Evolutionary conservation across 2,329 filamentous ascomycete genomes (phyloP).

Genomic region (Pseudogymnoascus sp.): DNA sequence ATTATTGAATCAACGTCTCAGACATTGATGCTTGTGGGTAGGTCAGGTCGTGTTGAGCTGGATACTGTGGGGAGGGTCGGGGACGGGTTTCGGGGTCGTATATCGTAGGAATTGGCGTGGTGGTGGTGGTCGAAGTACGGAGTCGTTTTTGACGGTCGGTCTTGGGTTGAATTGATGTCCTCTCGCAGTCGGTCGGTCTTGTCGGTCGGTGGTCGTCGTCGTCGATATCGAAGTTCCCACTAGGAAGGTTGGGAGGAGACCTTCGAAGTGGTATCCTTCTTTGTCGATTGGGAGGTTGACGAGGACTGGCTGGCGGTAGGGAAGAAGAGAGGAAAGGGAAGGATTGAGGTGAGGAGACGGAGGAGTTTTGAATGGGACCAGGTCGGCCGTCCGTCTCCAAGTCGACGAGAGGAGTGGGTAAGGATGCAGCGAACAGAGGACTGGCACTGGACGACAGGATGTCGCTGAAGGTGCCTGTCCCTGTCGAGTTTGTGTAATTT

Average conservation of each 20-base stretch:
- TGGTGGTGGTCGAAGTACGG: not conserved
- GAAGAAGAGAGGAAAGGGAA: not conserved
- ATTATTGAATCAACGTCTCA: conserved; percentile 9
- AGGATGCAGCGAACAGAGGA: not conserved
- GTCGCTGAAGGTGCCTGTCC: not conserved
- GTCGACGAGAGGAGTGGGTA: conserved; percentile 8
- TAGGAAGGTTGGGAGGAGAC: conserved; percentile 7
- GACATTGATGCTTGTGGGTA: conserved; percentile 6
- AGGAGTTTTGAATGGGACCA: conserved; percentile 7
- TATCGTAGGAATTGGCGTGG: not conserved
- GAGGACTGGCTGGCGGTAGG: not conserved
- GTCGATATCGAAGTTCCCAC: conserved; percentile 4
- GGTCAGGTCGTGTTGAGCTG: not conserved
- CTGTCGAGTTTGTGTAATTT: conserved; percentile 7
- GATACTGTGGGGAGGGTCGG: not conserved
- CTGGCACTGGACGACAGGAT: conserved; percentile 4
- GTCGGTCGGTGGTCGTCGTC: not conserved
- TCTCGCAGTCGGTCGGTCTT: not conserved
- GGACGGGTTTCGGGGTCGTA: conserved; percentile 7
- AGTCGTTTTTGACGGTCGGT: not conserved
- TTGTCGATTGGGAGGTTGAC: not conserved
- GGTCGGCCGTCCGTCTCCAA: conserved; percentile 2
- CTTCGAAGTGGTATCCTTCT: conserved; percentile 7
- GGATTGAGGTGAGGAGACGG: not conserved
- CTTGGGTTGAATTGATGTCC: not conserved